phyloP scores from a whole-genome alignment of 768 basidiomycete species.

The Tricholoma matsutake region DNA sequence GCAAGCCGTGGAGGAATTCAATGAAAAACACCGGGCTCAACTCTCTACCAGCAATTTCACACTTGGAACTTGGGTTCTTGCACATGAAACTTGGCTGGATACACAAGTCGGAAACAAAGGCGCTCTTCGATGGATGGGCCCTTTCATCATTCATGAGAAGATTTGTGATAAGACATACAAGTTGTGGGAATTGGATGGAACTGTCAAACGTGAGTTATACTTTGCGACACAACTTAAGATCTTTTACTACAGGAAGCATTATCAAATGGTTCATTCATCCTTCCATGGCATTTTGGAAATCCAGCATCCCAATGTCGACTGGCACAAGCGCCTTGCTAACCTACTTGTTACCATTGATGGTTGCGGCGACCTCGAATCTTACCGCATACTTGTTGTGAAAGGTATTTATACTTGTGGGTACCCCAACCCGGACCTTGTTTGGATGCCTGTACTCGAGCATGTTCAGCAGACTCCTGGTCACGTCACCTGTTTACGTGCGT shows the following conservation, averaged over 20 bases:
- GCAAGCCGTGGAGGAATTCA: constrained; percentile 22
- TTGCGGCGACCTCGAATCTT: no score
- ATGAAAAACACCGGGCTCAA: constrained; percentile 9
- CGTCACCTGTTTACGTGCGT: no score
- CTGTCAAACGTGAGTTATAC: neutral
- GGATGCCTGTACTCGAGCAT: no score
- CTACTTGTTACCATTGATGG: no score
- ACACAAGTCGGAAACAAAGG: constrained; percentile 28
- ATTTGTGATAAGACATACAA: constrained; percentile 8
- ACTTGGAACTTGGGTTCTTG: constrained; percentile 26
- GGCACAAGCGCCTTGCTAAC: no score
- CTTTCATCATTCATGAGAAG: constrained; percentile 21
- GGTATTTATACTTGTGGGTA: no score
- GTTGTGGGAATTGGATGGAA: constrained; percentile 16
- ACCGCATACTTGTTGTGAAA: no score
- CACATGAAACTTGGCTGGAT: constrained; percentile 30
- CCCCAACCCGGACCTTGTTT: no score
- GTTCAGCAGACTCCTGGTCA: no score
- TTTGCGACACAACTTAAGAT: neutral
- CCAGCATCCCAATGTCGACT: neutral
- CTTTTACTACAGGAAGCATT: neutral
- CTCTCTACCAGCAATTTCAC: constrained; percentile 18
- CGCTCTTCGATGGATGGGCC: constrained; percentile 25
- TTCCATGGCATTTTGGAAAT: neutral
- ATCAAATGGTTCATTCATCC: neutral